A percentile compares a stretch with the other conserved stretches of the same genome.
Evolutionary conservation across 2,329 filamentous ascomycete species (phyloP).

Genomic region (Dactylellina leptospora): DNA sequence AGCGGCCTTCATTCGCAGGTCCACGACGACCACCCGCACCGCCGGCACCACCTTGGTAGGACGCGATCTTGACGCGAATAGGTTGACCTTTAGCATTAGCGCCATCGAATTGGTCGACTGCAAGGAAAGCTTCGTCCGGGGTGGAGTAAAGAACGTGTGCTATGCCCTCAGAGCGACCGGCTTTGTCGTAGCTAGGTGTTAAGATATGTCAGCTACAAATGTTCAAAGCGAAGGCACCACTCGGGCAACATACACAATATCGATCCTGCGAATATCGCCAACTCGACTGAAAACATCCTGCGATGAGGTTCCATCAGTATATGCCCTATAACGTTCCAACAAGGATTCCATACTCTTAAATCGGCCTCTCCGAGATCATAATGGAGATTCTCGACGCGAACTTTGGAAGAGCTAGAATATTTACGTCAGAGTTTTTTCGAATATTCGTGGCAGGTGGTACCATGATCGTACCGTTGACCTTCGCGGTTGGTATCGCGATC

Average conservation of each 20-base stretch:
- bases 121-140: slow-evolving; percentile 74
- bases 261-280: slow-evolving; percentile 48
- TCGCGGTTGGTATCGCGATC: slow-evolving; percentile 15
- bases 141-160: slow-evolving; percentile 83
- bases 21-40: slow-evolving; percentile 65
- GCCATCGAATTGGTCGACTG: slow-evolving; percentile 82
- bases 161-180: slow-evolving; percentile 84
- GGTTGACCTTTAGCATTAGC: slow-evolving; percentile 81
- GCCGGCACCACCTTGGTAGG: slow-evolving; percentile 59
- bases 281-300: slow-evolving; percentile 51
- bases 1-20: slow-evolving; percentile 65
- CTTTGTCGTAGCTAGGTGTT: slow-evolving; percentile 74
- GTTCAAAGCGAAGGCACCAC: background rate
- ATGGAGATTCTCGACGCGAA: slow-evolving; percentile 88
- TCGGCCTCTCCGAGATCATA: slow-evolving; percentile 79
- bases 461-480: slow-evolving; percentile 22
- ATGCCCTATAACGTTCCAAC: background rate
- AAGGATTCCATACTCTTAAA: slow-evolving; percentile 15
- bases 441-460: background rate
- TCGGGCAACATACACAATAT: slow-evolving; percentile 36
- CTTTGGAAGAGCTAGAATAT: slow-evolving; percentile 59
- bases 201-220: background rate
- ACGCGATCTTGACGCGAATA: slow-evolving; percentile 62
- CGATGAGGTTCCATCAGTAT: background rate
- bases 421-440: background rate